phyloP scores from a whole-genome alignment of 2,329 filamentous ascomycete genomes.

The Ceratocystis albifundus region DNA sequence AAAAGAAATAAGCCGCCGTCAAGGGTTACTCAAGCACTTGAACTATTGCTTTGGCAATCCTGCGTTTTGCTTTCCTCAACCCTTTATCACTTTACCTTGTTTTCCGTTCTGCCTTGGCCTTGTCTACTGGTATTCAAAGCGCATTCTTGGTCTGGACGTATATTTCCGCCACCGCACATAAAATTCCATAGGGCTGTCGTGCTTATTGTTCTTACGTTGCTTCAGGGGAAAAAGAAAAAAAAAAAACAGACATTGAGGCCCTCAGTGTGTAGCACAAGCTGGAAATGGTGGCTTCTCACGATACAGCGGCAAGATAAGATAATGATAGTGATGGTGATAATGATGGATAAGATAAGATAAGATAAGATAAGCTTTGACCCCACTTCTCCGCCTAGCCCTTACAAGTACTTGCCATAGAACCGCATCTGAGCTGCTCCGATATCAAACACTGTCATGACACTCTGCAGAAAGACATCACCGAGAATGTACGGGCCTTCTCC shows the following conservation, averaged over 20 bases:
- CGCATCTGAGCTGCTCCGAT: constrained; percentile 38
- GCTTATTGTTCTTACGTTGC: too few relatives aligned
- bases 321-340: neutral
- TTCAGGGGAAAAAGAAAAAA: too few relatives aligned
- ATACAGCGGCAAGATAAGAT: neutral
- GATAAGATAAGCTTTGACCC: too few relatives aligned
- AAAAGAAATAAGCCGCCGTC: too few relatives aligned
- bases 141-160: too few relatives aligned
- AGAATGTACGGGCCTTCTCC: constrained; percentile 39
- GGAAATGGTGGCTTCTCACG: neutral
- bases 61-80: neutral
- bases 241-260: too few relatives aligned
- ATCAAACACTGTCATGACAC: constrained; percentile 40
- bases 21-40: neutral
- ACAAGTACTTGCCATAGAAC: constrained; percentile 30
- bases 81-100: too few relatives aligned
- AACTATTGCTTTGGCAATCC: neutral
- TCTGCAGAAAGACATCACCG: constrained; percentile 41
- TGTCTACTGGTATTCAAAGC: too few relatives aligned
- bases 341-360: neutral
- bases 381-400: neutral
- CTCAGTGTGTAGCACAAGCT: too few relatives aligned
- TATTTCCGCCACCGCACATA: too few relatives aligned
- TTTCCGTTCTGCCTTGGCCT: too few relatives aligned
- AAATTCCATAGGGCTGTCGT: too few relatives aligned